Evolutionary conservation across 345 rosid genomes (phyloP), one percentile per base, ranked within the genome.

Genomic region (Gossypium mustelinum): DNA sequence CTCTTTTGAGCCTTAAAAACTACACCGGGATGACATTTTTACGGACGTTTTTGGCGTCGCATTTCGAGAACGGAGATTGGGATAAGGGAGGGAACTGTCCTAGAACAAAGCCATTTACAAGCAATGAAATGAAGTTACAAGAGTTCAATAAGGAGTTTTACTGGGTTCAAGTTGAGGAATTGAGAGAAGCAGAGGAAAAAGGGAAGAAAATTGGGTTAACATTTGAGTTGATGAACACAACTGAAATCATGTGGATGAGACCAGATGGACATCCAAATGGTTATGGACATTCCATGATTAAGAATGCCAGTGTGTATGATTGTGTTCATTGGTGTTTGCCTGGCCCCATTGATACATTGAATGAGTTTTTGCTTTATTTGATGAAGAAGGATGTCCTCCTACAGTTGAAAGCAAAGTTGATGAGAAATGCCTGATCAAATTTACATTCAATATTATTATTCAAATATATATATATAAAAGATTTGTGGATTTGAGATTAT

Each of bases 261-360:
- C 90, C 93, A 45, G 94, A 89, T 77, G 91, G 91, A 9, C 91
- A 89, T 68, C 94, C 94, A 0, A 78, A 76, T 73, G 13, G 41
- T 1, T 79, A 74, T 27, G 88, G 90, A 44, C 79, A 70, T 34
- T 78, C 82, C 1, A 70, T 56, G 29, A 73, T 68, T 48, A 75
- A 51, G 70, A 87, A 85, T 75, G 73, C 55, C 24, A 56, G 76
- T 0, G 58, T 78, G 2, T 82, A 78, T 13, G 98, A 90, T 69
- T 90, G 97, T 77, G 89, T 93, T 52, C 94, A 90, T 81, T 90
- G 98, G 98, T 93, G 97, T 83, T 83, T 90, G 82, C 97, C 97
- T 10, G 94, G 96, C 47, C 90, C 97, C 44, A 73, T 89, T 7
- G 92, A 87, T 69, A 82, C 89, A 39, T 86, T 87, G 97, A 92